A percentile compares a stretch with the other conserved stretches of the same genome.
phyloP scores from a whole-genome alignment of 2,329 filamentous ascomycete genomes.

The Pseudogymnoascus sp. region DNA sequence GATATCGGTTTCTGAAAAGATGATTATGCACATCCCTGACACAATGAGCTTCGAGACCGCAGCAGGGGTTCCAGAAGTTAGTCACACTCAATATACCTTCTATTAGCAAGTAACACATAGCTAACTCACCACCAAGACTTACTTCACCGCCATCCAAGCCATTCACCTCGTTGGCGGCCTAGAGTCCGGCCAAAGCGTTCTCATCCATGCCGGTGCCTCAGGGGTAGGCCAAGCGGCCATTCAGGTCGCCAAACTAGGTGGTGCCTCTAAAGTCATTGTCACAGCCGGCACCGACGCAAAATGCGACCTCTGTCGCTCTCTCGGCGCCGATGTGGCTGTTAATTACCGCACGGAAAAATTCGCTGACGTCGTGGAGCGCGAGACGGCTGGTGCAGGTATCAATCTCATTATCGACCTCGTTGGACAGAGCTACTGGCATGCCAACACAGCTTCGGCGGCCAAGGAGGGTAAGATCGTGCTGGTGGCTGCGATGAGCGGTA shows the following conservation, averaged over 20 bases:
- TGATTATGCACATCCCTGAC: conserved; percentile 75
- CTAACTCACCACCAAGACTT: conserved; percentile 45
- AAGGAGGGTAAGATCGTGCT: conserved; percentile 70
- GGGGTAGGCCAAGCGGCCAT: conserved; percentile 82
- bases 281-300: conserved; percentile 78
- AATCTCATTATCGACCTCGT: conserved; percentile 85
- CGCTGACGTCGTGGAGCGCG: conserved; percentile 45
- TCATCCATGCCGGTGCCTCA: conserved; percentile 90
- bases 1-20: conserved; percentile 66
- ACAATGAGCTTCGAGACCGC: conserved; percentile 66
- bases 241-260: conserved; percentile 64
- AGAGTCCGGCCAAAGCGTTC: conserved; percentile 59
- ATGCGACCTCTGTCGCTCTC: conserved; percentile 50
- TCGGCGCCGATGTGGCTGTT: conserved; percentile 15
- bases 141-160: conserved; percentile 90
- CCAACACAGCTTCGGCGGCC: conserved; percentile 69
- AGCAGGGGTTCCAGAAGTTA: conserved; percentile 63
- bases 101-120: neutral
- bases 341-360: conserved; percentile 19
- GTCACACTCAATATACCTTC: neutral
- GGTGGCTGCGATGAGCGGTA: conserved; percentile 67
- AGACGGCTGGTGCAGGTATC: conserved; percentile 69
- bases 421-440: conserved; percentile 70
- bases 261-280: conserved; percentile 66
- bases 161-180: conserved; percentile 76